Percentiles rank a stretch among this genome's conserved stretches.
phyloP scores from a whole-genome alignment of 106 monocot species.

The Hemerocallis citrina region DNA sequence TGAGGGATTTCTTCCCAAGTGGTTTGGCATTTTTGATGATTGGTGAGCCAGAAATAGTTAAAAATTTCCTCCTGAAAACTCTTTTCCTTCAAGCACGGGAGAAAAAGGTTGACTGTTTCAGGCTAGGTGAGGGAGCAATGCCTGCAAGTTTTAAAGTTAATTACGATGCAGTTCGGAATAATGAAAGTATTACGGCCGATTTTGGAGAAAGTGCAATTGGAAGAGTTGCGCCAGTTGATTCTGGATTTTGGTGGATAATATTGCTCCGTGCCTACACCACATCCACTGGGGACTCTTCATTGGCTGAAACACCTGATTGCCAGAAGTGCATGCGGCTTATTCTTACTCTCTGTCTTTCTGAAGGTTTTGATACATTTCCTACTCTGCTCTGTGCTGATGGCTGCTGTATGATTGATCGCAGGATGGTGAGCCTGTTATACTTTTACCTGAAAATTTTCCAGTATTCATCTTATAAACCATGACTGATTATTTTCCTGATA shows the following conservation, averaged over 20 bases:
- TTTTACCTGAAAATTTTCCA: no score
- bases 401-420: constrained; percentile 49
- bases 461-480: no score
- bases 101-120: constrained; percentile 35
- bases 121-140: constrained; percentile 43
- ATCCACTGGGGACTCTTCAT: constrained; percentile 29
- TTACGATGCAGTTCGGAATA: constrained; percentile 14
- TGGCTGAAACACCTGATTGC: constrained; percentile 37
- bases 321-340: constrained; percentile 43
- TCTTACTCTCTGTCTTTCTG: constrained; percentile 33
- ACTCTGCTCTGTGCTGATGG: constrained; percentile 50
- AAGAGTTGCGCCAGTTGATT: constrained; percentile 52
- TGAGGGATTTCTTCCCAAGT: constrained; percentile 49
- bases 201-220: constrained; percentile 54
- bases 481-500: no score
- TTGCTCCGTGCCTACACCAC: constrained; percentile 45
- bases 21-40: constrained; percentile 53
- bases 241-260: constrained; percentile 62
- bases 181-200: constrained; percentile 36
- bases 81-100: constrained; percentile 41
- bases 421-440: constrained; percentile 39
- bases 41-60: constrained; percentile 42
- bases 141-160: constrained; percentile 56
- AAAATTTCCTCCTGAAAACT: constrained; percentile 44
- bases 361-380: constrained; percentile 52